phyloP scores from a whole-genome alignment of 2,329 filamentous ascomycete genomes.

The Bipolaris cookei region DNA sequence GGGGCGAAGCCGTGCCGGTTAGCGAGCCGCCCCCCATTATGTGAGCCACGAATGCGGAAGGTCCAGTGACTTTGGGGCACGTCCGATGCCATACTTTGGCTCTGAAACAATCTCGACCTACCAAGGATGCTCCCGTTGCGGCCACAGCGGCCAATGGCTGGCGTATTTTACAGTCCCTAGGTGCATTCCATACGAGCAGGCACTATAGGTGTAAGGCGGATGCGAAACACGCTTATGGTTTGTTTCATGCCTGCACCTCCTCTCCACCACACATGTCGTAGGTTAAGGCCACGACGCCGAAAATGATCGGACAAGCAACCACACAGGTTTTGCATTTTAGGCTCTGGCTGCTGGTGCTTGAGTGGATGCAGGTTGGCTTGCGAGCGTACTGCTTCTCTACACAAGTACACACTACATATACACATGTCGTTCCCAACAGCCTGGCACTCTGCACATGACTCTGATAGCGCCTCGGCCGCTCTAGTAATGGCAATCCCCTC shows the following conservation, averaged over 20 bases:
- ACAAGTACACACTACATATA: no score
- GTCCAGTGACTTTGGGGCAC: conserved; percentile 4
- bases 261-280: neutral
- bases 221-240: conserved; percentile 24
- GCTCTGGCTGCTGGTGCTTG: neutral
- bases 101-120: conserved; percentile 3
- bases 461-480: no score
- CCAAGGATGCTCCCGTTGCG: neutral
- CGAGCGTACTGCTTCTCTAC: neutral
- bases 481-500: no score
- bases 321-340: neutral
- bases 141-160: neutral
- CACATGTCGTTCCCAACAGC: no score
- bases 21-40: conserved; percentile 30
- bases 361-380: neutral
- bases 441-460: no score
- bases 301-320: neutral
- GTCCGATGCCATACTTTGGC: conserved; percentile 1
- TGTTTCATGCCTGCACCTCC: conserved; percentile 12
- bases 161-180: neutral
- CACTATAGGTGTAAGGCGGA: conserved; percentile 21
- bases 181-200: conserved; percentile 8
- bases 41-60: conserved; percentile 11
- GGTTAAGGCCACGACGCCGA: neutral
- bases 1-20: conserved; percentile 36